These are phyloP conservation scores for Phytophthora kernoviae DNA, from an alignment of 352 stramenopile species.

Conservation along the genomic window DNA sequence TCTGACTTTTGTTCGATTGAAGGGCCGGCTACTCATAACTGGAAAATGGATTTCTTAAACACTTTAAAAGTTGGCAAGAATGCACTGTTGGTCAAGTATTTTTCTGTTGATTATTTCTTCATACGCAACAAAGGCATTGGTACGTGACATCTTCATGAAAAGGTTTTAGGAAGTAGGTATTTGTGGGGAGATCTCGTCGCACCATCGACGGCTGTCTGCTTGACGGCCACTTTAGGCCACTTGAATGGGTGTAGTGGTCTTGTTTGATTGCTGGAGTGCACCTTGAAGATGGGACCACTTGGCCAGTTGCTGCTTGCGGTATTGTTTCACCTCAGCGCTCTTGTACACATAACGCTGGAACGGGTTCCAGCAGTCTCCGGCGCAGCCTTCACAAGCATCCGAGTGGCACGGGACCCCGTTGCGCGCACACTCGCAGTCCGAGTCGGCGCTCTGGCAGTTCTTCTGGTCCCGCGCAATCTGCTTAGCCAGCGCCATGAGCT, in stretches of 20 bases:
- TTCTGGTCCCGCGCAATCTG: slow-evolving; percentile 64
- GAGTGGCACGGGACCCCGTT: slow-evolving; percentile 81
- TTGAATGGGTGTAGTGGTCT: slow-evolving; percentile 25
- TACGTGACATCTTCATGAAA: slow-evolving; percentile 7
- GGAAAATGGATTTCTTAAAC: slow-evolving; percentile 29
- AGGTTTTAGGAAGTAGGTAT: neutral
- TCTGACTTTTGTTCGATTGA: slow-evolving; percentile 24
- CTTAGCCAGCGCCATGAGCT: slow-evolving; percentile 74
- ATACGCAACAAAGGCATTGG: too few species aligned
- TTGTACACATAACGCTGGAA: slow-evolving; percentile 80
- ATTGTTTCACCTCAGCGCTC: slow-evolving; percentile 63
- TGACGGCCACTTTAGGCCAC: slow-evolving; percentile 30
- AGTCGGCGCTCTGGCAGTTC: slow-evolving; percentile 67
- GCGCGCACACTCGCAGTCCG: slow-evolving; percentile 74
- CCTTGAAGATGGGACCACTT: slow-evolving; percentile 51
- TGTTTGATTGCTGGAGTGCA: slow-evolving; percentile 22
- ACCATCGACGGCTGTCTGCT: too few species aligned
- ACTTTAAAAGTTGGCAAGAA: neutral
- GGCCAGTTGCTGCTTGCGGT: slow-evolving; percentile 72
- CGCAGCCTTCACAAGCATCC: slow-evolving; percentile 76
- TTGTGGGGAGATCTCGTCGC: too few species aligned
- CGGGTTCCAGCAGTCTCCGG: slow-evolving; percentile 75
- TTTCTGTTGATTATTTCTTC: slow-evolving; percentile 17
- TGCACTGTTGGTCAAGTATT: neutral
- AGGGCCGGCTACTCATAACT: slow-evolving; percentile 27